A percentile compares a stretch with the other conserved stretches of the same genome.
Evolutionary conservation across 140 eudicot species (phyloP).

Genomic region (Cichorium intybus): DNA sequence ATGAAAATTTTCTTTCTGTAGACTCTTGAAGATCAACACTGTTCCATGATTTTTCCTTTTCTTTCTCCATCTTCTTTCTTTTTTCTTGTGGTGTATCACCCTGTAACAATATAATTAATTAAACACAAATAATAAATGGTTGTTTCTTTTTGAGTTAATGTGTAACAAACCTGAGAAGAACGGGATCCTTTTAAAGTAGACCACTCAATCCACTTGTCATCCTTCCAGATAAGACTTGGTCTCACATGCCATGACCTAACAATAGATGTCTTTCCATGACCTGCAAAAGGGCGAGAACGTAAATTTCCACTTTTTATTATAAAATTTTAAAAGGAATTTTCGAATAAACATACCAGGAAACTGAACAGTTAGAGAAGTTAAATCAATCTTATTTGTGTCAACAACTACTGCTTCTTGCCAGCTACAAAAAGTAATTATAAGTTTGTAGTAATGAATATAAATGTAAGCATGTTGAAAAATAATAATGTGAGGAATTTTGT

Average conservation of each 20-base stretch:
- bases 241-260: slow-evolving; percentile 80
- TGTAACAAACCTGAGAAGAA: slow-evolving; percentile 53
- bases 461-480: neutral
- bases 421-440: slow-evolving; percentile 42
- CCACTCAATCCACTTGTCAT: slow-evolving; percentile 77
- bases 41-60: slow-evolving; percentile 35
- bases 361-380: slow-evolving; percentile 55
- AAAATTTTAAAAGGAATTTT: neutral
- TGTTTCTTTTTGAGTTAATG: no score
- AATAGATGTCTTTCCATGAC: slow-evolving; percentile 50
- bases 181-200: slow-evolving; percentile 30
- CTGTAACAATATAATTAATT: slow-evolving; percentile 35
- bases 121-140: no score
- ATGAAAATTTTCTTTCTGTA: slow-evolving; percentile 40
- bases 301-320: neutral
- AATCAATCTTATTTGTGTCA: slow-evolving; percentile 66
- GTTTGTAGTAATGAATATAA: neutral
- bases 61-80: slow-evolving; percentile 54
- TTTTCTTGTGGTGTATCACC: slow-evolving; percentile 77
- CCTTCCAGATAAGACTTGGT: slow-evolving; percentile 69
- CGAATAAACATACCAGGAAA: slow-evolving; percentile 64
- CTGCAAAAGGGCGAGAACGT: slow-evolving; percentile 38
- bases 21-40: slow-evolving; percentile 34
- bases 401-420: slow-evolving; percentile 88
- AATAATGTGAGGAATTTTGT: neutral